These are phyloP conservation scores for Taphrina flavorubra DNA, from an alignment of 1,139 yeast genomes.

Conservation along the genomic window DNA sequence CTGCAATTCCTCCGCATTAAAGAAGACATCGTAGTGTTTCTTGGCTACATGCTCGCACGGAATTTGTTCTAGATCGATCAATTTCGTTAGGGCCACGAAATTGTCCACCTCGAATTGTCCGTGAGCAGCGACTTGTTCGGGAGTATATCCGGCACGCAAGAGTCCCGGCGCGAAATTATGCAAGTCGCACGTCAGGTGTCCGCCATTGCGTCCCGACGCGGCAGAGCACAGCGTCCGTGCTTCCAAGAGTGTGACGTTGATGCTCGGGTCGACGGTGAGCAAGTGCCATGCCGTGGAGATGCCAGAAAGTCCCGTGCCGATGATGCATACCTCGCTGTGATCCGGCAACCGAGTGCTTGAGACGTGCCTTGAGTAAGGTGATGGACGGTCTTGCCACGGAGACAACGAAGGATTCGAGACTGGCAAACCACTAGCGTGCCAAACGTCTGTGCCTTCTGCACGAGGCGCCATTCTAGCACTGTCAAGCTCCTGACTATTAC, in stretches of 20 bases:
- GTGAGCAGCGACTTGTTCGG: constrained; percentile 14
- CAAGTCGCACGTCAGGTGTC: constrained; percentile 31
- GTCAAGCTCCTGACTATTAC: background rate
- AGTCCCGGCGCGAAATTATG: constrained; percentile 23
- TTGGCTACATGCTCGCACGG: constrained; percentile 15
- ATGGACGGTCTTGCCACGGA: constrained; percentile 26
- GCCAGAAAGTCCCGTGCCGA: constrained; percentile 30
- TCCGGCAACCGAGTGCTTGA: constrained; percentile 1
- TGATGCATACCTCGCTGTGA: constrained; percentile 14
- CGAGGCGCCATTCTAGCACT: too few species aligned
- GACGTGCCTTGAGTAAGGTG: constrained; percentile 6
- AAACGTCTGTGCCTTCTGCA: background rate
- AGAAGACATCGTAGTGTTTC: constrained; percentile 18
- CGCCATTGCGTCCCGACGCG: constrained; percentile 27
- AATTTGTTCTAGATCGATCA: constrained; percentile 1
- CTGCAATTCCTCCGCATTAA: background rate
- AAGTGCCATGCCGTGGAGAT: constrained; percentile 18
- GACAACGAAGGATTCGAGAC: constrained; percentile 16
- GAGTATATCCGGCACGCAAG: constrained; percentile 13
- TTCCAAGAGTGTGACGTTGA: constrained; percentile 17
- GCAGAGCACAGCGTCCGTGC: constrained; percentile 27
- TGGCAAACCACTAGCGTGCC: constrained; percentile 3
- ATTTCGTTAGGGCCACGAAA: constrained; percentile 7
- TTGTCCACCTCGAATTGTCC: constrained; percentile 20
- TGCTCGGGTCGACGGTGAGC: constrained; percentile 7